Base-by-base conservation (phyloP, 768 basidiomycete species). In the Dictyophora rubrovolvata region DNA sequence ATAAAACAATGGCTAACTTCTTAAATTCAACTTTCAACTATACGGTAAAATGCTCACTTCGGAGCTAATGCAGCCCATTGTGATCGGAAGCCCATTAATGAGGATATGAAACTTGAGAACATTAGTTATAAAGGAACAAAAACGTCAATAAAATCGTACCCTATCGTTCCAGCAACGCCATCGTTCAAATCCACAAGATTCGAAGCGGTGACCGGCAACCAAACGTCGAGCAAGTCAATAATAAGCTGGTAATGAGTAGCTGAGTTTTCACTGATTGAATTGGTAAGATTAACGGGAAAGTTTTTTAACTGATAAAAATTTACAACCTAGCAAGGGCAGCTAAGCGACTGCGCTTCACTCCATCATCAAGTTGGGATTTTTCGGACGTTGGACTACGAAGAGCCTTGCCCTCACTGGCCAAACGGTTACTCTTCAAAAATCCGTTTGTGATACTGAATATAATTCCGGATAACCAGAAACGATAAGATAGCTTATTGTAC, bases 401-500 rank as follows among this genome's bases (percentile, higher is more conserved):
- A 42, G 74, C 74, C 68, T 79, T 83, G 2, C 73, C 73, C 60
- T 91, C 86, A 51, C 76, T 80, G 1, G 78, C 77, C 58, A 91
- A 70, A 48, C 88, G 75, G 35, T 69, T 36, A 62, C 84, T 88
- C 77, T 90, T 91, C 62, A 89, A 69, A 1, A 81, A 69, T 22
- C 83, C 79, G 67, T 87, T 84, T 17, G 79, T 72, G 23, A 95
- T 75, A 68, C 88, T 93, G 67, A 92, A 83, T 36, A 85, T 62
- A 60, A 97, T 93, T 0, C 93, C 94, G 3, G 86, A 78, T 18
- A 94, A 74, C 93, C 93, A 97, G 72, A 92, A 87, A 46, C 85
- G 82, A 71, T 87, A 89, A 2, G 90, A 83, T 9, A 79, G 73
- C 69, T 81, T 85, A 60, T 78, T 73, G 16, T 89, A 73, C 64